Evolutionary conservation across 257 asterid genomes (phyloP), one percentile per base, ranked within the genome.

Genomic region (Vinca minor): DNA sequence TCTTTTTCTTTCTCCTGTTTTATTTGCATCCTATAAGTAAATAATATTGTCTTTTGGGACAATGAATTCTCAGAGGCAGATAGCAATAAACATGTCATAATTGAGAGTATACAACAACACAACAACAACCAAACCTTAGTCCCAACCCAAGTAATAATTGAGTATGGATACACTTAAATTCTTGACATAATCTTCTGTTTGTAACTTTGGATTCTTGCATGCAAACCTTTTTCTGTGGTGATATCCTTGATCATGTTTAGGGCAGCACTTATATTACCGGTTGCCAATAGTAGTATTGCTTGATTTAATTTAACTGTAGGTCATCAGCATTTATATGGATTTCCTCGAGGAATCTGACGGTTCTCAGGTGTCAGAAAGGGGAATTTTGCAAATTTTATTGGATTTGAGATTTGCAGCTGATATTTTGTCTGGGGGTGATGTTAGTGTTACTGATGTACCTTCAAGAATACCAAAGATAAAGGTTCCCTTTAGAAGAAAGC

Each of bases 381-480:
- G 97, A 65, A 70, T 82, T 76, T 76, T 93, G 72, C 99, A 93
- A 83, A 80, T 93, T 57, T 62, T 93, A 54, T 85, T 93, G 79
- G 97, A 93, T 82, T 65, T 93, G 59, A 93, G 87, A 75, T 87
- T 93, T 81, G 79, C 83, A 61, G 76, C 96, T 73, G 99, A 87
- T 79, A 70, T 85, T 74, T 78, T 93, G 66, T 84, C 90, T 62
- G 99, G 90, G 20, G 91, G 91, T 61, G 87, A 82, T 79, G 70
- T 71, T 68, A 78, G 68, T 64, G 83, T 79, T 71, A 85, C 71
- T 60, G 83, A 71, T 71, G 86, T 77, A 50, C 70, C 75, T 31
- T 71, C 84, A 63, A 88, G 80, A 71, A 69, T 69, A 64, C 64
- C 81, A 55, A 82, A 75, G 60, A 61, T 66, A 67, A 87, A 71